Evolutionary conservation across 345 rosid genomes (phyloP).

Genomic region (Salix koriyanagi): DNA sequence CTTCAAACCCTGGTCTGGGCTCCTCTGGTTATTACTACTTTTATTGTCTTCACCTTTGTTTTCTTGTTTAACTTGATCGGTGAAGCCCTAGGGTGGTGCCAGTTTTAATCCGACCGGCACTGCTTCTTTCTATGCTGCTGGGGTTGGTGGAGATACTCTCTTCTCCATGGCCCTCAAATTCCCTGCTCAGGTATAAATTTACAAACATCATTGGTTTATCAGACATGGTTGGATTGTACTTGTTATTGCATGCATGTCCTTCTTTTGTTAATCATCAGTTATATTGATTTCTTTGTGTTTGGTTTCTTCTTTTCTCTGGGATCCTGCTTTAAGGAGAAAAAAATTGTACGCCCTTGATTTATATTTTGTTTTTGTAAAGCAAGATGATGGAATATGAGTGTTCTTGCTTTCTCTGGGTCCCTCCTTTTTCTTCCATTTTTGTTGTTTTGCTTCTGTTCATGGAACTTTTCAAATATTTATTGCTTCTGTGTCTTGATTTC

Average conservation of each 20-base stretch:
- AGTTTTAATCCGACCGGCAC: conserved; percentile 84
- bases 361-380: not conserved
- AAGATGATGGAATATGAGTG: not conserved
- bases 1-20: conserved; percentile 48
- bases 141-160: conserved; percentile 65
- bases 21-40: conserved; percentile 43
- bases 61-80: conserved; percentile 55
- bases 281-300: not conserved
- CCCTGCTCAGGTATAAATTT: conserved; percentile 48
- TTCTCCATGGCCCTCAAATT: conserved; percentile 82
- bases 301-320: not conserved
- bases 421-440: not conserved
- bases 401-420: not conserved
- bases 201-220: not conserved
- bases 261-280: not conserved
- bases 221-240: not conserved
- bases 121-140: conserved; percentile 82
- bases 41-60: conserved; percentile 60
- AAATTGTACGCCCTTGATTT: not conserved
- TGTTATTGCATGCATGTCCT: not conserved
- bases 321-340: not conserved
- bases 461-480: not conserved
- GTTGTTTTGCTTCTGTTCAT: not conserved
- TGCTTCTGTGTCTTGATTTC: not conserved
- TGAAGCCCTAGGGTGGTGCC: conserved; percentile 76